These are phyloP conservation scores for Cyclotella kingstonii DNA, from an alignment of 108 stramenopile genomes.

Conservation along the genomic window DNA sequence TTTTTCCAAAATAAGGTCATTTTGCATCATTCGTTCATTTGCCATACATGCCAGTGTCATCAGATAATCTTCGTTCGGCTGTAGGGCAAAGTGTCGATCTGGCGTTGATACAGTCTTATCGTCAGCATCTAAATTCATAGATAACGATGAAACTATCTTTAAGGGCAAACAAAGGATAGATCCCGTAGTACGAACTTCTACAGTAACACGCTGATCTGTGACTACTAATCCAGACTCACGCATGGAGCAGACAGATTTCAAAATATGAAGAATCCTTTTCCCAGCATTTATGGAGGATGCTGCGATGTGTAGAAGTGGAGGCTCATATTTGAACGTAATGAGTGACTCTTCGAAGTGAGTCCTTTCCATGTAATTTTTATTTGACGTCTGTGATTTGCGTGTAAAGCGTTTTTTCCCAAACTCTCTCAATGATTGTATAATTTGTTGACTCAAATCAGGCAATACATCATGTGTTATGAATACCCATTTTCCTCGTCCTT, in stretches of 20 bases:
- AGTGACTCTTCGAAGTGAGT: neutral
- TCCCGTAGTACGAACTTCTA: constrained; percentile 69
- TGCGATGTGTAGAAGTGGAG: constrained; percentile 79
- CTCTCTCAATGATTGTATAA: constrained; percentile 34
- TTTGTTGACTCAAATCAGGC: constrained; percentile 37
- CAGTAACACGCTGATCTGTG: constrained; percentile 56
- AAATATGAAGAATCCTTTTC: constrained; percentile 54
- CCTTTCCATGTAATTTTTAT: neutral
- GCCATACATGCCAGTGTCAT: constrained; percentile 49
- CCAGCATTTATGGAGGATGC: constrained; percentile 56
- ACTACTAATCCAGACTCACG: constrained; percentile 84
- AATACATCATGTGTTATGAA: constrained; percentile 63
- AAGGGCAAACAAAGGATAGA: constrained; percentile 54
- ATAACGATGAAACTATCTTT: no score
- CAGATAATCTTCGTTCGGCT: constrained; percentile 44
- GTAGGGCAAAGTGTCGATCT: neutral
- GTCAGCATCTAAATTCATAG: constrained; percentile 26
- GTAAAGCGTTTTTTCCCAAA: constrained; percentile 4
- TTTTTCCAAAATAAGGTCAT: constrained; percentile 53
- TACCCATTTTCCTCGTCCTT: constrained; percentile 75
- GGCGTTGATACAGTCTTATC: neutral
- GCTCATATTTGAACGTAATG: constrained; percentile 72
- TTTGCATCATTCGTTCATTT: constrained; percentile 59
- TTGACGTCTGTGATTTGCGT: neutral
- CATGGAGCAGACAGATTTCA: constrained; percentile 66